Base-by-base conservation (phyloP, 2,329 filamentous ascomycete species). In the Neopestalotiopsis sp. region DNA sequence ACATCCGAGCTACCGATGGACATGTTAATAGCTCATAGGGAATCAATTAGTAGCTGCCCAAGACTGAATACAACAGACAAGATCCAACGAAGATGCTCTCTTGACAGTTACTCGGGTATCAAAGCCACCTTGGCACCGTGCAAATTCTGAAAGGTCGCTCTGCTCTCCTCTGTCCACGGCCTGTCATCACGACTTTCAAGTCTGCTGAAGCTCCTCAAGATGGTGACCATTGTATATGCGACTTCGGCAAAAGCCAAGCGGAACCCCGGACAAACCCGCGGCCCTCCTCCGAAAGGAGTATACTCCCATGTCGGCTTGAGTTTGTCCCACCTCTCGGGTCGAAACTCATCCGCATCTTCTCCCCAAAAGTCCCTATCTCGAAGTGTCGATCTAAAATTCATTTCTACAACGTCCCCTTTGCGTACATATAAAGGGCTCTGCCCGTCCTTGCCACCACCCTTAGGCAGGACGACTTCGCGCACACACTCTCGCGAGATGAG, bases 201-300 rank as follows among this genome's bases (percentile, higher is more conserved):
- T 12, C 2, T 17, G 4, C 14, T 32, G n/a, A 62, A 62, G 6
- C 9, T n/a, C 12, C 59, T 34, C 30, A 62, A n/a, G 10, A 62
- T 38, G 10, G 34, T 62, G 13, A 68, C 67, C 34, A 68, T 32
- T 14, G 62, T 56, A 56, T 90, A 90, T 4, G 77, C 78, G 69
- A 85, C 85, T 76, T 90, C 87, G 0, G 86, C 88, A 13, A 90
- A 73, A 3, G 88, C 88, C 72, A 89, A 89, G 73, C 90, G 86
- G 78, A 90, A 86, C 0, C 86, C 85, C 32, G 88, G 80, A 72
- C 87, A 87, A 61, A 88, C 85, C 57, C 87, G 76, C 34, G 87
- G 84, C 0, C 86, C 87, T 2, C 86, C 86, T 71, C 88, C 88
- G 75, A 89, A 89, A 0, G 87, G 86, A 14, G 88, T 79, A 68